Base-by-base conservation (phyloP, 345 rosid species). In the Camelina hispida region DNA sequence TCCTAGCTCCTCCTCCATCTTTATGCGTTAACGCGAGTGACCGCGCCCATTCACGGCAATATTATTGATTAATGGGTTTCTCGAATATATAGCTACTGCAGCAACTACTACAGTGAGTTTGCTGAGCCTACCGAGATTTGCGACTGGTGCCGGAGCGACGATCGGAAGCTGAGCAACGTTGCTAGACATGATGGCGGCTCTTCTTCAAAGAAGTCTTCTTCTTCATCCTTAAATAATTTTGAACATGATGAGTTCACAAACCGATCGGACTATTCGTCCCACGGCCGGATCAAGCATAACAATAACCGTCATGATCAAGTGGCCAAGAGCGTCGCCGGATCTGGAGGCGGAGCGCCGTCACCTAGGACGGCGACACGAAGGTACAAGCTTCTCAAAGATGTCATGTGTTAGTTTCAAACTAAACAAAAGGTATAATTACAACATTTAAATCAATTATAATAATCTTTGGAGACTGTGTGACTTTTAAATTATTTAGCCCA, bases 341-440 rank as follows among this genome's bases (percentile, higher is more conserved):
- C 82, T 73, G 84, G 84, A 30, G 76, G 83, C 22, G 88, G 93
- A 1, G 80, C 64, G 9, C 90, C 93, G 9, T 91, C 97, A 20
- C 97, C 98, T 0, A 76, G 90, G 81, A 76, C 97, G 1, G 75
- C 92, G 6, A 85, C 97, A 1, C 87, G 96, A 75, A 91, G 97
- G 95, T 93, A 91, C 86, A 93, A 93, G 96, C 97, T 93, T 58
- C 98, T 93, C 79, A 93, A 93, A 86, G 98, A 93, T 76, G 98
- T 93, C 74, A 88, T 89, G 97, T 89, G 94, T 57, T 46, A 28
- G 30, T 28, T 28, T 28, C 30, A 28, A 28, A 28, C 30, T 28
- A 28, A 28, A 28, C 30, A 28, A 28, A 28, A 28, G 30, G 30
- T 4, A 28, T 28, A 28, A 28, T 28, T 28, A 28, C 30, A 28